Base-by-base conservation (phyloP, 139 green algal genomes). In the Haematococcus lacustris region DNA sequence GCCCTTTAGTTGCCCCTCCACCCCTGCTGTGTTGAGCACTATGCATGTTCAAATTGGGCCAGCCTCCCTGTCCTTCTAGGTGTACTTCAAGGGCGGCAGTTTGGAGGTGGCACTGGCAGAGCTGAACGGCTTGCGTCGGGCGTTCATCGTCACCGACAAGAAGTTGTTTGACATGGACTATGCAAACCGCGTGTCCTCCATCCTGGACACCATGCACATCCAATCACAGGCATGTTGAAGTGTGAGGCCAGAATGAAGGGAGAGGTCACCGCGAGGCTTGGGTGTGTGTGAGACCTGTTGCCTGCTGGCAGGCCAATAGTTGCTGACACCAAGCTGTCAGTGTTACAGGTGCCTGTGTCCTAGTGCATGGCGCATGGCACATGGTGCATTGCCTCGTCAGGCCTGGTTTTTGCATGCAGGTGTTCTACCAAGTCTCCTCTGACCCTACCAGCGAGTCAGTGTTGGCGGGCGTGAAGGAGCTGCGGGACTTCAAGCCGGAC, bases 121-220 rank as follows among this genome's bases (percentile, higher is more conserved):
- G 67, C 73, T 90, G 38, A 35, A 60, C 3, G 78, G 81, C 76
- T 83, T 78, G 65, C 67, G 81, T 70, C 80, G 85, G 40, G 85
- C 85, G 1, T 86, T 90, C 75, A 82, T 90, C 38, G 84, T 90
- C 2, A 90, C 85, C 3, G 85, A 90, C 75, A 89, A 89, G 70
- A 28, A 35, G 13, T 57, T 62, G 51, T 28, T 62, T 25, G 51
- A 62, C 51, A 32, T 62, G 51, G 13, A 62, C 13, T 13, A 35
- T 28, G 25, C 51, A 13, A 28, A 62, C 25, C 30, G 6, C 25
- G 51, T 62, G 51, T 35, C 51, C 5, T 28, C 25, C 51, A 62
- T 62, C 13, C 51, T 62, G 51, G 51, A 62, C 13, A 25, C 30
- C 6, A 5, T 35, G 25, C 30, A 62, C 51, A 62, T 62, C 51